Conservation (phyloP, 108 stramenopile genomes). For the Nannochloropsis granulata region DNA sequence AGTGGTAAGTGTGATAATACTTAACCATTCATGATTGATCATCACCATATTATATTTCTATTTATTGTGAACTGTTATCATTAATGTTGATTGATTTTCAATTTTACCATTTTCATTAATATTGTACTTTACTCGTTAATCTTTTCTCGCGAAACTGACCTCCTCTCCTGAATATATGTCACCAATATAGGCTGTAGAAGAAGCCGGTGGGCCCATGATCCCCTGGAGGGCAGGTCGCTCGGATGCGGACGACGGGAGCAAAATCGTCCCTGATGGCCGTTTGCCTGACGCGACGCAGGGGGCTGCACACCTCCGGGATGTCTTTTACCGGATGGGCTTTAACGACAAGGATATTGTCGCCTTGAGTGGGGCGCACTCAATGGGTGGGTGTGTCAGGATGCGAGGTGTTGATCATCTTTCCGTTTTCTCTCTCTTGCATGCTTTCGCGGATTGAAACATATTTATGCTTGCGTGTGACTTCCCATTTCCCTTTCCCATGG, state of each 20-base stretch:
- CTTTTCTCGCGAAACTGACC: background rate
- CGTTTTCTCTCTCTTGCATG: background rate
- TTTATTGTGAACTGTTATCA: background rate
- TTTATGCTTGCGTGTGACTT: background rate
- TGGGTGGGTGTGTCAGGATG: background rate
- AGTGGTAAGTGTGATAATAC: background rate
- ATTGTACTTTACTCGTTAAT: background rate
- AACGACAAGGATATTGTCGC: slow-evolving; percentile 36
- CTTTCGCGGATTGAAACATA: background rate
- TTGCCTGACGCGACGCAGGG: slow-evolving; percentile 80
- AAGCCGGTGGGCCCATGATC: background rate
- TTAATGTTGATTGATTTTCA: background rate
- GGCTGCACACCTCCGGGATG: slow-evolving; percentile 55
- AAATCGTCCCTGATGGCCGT: slow-evolving; percentile 53
- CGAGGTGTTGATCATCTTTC: background rate
- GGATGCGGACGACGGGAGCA: slow-evolving; percentile 38
- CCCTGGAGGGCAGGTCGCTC: slow-evolving; percentile 37
- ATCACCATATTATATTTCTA: background rate
- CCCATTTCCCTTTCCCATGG: slow-evolving; percentile 6
- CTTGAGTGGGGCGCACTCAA: background rate
- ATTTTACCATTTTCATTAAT: background rate
- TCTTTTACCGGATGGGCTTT: slow-evolving; percentile 93
- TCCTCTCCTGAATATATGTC: too few relatives aligned
- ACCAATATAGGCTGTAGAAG: background rate
- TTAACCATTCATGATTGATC: background rate